Evolutionary conservation across 345 rosid species (phyloP).

Genomic region (Salix suchowensis): DNA sequence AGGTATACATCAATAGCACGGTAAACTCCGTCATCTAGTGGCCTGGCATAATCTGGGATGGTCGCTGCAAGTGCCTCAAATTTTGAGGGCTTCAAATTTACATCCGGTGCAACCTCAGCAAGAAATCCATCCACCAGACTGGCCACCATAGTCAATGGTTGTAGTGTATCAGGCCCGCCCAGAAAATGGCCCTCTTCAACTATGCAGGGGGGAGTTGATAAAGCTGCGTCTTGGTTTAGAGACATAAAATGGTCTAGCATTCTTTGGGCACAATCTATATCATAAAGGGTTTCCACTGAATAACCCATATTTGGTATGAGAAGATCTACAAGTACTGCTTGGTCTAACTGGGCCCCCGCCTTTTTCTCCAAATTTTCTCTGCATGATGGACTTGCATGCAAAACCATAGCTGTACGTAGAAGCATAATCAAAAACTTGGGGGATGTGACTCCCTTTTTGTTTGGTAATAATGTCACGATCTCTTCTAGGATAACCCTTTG

Average conservation of each 20-base stretch:
- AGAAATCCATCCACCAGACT: constrained; percentile 72
- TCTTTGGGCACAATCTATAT: constrained; percentile 73
- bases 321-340: constrained; percentile 71
- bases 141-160: constrained; percentile 62
- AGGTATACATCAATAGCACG: constrained; percentile 81
- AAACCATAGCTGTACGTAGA: constrained; percentile 65
- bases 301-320: constrained; percentile 76
- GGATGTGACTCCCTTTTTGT: constrained; percentile 38
- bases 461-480: constrained; percentile 64
- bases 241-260: constrained; percentile 73
- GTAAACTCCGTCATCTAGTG: constrained; percentile 79
- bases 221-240: constrained; percentile 7
- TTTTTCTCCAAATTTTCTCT: constrained; percentile 65
- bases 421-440: constrained; percentile 70
- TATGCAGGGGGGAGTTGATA: constrained; percentile 21
- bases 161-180: constrained; percentile 47
- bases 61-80: constrained; percentile 65
- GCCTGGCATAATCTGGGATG: constrained; percentile 78
- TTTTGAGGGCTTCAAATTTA: constrained; percentile 65
- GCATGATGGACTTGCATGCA: constrained; percentile 49
- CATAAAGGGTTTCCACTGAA: constrained; percentile 76
- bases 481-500: constrained; percentile 69
- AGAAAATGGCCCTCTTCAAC: constrained; percentile 50
- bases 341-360: constrained; percentile 67
- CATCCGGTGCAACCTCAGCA: constrained; percentile 89